phyloP scores from a whole-genome alignment of 1,139 yeast species.

The Candida frijolesensis region DNA sequence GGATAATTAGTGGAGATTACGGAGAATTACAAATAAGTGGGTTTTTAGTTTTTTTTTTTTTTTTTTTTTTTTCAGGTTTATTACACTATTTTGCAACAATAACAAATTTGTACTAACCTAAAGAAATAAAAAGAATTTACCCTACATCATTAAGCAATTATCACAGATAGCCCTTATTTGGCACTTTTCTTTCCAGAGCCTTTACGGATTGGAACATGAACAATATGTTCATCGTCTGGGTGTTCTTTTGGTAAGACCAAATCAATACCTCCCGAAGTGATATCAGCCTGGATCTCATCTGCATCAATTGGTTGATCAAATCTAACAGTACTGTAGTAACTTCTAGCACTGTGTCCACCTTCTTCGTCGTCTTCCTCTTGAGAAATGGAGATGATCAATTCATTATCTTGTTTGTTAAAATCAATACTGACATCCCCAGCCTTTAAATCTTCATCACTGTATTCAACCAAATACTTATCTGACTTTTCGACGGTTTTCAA shows the following conservation, averaged over 20 bases:
- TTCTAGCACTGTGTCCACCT: slow-evolving; percentile 16
- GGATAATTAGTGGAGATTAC: not conserved
- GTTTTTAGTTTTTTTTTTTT: not conserved
- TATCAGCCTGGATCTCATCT: slow-evolving; percentile 25
- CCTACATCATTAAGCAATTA: not conserved
- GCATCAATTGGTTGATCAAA: slow-evolving; percentile 28
- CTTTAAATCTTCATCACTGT: slow-evolving; percentile 22
- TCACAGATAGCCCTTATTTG: not conserved
- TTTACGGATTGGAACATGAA: slow-evolving; percentile 17
- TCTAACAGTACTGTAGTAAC: slow-evolving; percentile 24
- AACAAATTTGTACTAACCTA: not conserved
- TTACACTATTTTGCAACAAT: not conserved
- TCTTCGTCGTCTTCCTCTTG: slow-evolving; percentile 22
- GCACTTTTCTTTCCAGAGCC: not conserved
- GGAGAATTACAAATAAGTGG: not conserved
- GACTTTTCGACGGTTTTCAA: slow-evolving; percentile 27
- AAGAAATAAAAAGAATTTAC: not conserved
- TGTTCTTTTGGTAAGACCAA: slow-evolving; percentile 29
- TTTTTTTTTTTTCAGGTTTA: not conserved
- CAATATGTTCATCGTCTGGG: slow-evolving; percentile 22
- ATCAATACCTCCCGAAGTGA: slow-evolving; percentile 21
- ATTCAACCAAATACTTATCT: slow-evolving; percentile 25
- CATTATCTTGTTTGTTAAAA: slow-evolving; percentile 26
- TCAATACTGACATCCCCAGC: slow-evolving; percentile 28
- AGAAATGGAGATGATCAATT: slow-evolving; percentile 22